Conservation (phyloP, 176 grass and related monocot genomes). For the Raddia distichophylla region DNA sequence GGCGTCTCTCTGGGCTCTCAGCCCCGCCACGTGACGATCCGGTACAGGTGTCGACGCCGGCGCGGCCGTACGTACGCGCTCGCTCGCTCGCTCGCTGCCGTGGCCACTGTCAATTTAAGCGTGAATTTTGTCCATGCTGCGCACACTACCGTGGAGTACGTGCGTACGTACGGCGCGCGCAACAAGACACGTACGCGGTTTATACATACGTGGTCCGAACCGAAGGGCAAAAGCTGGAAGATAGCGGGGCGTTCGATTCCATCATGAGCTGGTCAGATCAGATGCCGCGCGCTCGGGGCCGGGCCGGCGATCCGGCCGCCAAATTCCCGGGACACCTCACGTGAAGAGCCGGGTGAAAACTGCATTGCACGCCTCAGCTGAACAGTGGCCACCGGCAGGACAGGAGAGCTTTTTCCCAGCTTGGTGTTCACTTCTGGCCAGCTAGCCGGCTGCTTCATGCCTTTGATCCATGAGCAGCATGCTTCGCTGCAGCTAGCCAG, state of each 20-base stretch:
- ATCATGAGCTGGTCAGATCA: neutral
- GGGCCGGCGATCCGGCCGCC: neutral
- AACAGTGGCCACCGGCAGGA: neutral
- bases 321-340: neutral
- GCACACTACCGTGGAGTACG: neutral
- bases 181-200: constrained; percentile 14
- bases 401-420: no score
- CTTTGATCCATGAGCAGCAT: no score
- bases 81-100: neutral
- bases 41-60: neutral
- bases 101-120: neutral
- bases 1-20: neutral
- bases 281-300: neutral
- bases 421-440: neutral
- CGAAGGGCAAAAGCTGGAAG: neutral
- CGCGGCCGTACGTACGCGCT: neutral
- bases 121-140: neutral
- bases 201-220: no score
- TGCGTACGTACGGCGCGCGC: no score
- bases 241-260: neutral
- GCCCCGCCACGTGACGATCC: neutral
- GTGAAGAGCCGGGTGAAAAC: neutral
- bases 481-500: no score
- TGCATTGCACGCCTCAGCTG: neutral
- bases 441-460: neutral